phyloP scores from a whole-genome alignment of 2,329 filamentous ascomycete genomes.

The Ophiostoma novo-ulmi region DNA sequence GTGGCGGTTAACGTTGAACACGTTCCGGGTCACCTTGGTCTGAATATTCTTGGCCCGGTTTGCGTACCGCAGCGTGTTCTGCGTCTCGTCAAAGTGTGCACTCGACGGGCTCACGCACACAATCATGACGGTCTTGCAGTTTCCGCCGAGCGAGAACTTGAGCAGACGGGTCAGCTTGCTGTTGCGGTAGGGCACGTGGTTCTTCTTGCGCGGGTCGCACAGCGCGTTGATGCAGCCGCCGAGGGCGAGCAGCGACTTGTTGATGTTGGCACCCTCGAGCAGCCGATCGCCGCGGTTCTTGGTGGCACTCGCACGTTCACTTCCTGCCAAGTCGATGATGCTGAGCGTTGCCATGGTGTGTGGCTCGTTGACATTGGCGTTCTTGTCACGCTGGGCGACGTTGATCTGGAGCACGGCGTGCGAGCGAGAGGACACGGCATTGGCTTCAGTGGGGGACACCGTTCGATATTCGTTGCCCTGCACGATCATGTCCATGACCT shows the following conservation, averaged over 20 bases:
- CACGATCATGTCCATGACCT: slow-evolving; percentile 99
- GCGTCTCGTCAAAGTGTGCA: slow-evolving; percentile 94
- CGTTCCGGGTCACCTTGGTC: slow-evolving; percentile 97
- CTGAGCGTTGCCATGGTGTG: slow-evolving; percentile 97
- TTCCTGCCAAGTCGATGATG: slow-evolving; percentile 95
- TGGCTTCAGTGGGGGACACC: slow-evolving; percentile 93
- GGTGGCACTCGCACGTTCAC: slow-evolving; percentile 90
- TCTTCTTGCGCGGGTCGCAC: slow-evolving; percentile 84
- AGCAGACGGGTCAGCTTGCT: slow-evolving; percentile 92
- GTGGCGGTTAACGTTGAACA: slow-evolving; percentile 97
- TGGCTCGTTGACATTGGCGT: slow-evolving; percentile 85
- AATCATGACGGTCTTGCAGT: slow-evolving; percentile 99
- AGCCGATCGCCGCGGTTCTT: slow-evolving; percentile 92
- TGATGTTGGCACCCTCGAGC: slow-evolving; percentile 95
- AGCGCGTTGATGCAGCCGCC: slow-evolving; percentile 98
- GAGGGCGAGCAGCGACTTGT: slow-evolving; percentile 90
- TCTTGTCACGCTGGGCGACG: slow-evolving; percentile 86
- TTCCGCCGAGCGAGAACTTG: slow-evolving; percentile 95
- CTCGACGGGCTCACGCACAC: slow-evolving; percentile 96
- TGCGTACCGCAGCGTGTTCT: slow-evolving; percentile 94
- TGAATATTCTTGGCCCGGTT: slow-evolving; percentile 99
- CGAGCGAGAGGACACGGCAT: slow-evolving; percentile 93
- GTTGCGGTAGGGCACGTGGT: slow-evolving; percentile 95
- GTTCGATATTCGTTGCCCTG: slow-evolving; percentile 90
- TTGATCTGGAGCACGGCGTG: slow-evolving; percentile 98